Evolutionary conservation across 805 yeast species (phyloP).

Genomic region (Zygosaccharomyces kombuchaensis): DNA sequence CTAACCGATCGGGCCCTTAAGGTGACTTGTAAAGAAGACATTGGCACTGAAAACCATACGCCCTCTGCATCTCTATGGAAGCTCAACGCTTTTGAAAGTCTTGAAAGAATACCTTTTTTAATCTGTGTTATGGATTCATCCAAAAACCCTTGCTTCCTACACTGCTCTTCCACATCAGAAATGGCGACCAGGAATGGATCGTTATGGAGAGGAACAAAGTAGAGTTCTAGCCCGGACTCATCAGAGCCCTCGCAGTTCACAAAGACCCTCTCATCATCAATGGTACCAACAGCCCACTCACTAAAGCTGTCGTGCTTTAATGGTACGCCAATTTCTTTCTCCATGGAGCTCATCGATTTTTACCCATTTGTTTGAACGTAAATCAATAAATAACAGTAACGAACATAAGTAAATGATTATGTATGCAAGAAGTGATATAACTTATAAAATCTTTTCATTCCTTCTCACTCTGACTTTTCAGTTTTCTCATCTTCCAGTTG

Average conservation of each 20-base stretch:
- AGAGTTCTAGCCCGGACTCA: constrained; percentile 5
- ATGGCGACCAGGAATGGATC: constrained; percentile 11
- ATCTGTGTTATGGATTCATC: constrained; percentile 10
- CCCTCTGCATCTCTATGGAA: background rate
- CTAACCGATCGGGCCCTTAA: constrained; percentile 1
- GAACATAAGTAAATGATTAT: background rate
- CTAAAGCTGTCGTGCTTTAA: background rate
- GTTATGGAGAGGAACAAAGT: constrained; percentile 7
- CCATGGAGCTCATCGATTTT: background rate
- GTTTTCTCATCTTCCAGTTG: constrained; percentile 17
- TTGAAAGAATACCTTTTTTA: constrained; percentile 2
- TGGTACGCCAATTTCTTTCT: background rate
- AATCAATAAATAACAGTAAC: background rate
- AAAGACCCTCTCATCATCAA: constrained; percentile 7
- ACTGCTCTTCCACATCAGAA: constrained; percentile 10
- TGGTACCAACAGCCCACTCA: constrained; percentile 6
- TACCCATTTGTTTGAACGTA: background rate
- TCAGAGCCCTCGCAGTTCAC: constrained; percentile 1
- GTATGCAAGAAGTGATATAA: background rate
- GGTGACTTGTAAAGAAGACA: constrained; percentile 8
- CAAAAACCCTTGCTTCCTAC: constrained; percentile 19
- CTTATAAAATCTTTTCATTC: background rate
- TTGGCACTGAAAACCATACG: constrained; percentile 3
- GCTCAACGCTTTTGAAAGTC: background rate
- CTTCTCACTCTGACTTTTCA: background rate